These are phyloP conservation scores for Diplodia scrobiculata DNA, from an alignment of 2,329 filamentous ascomycete species.

Conservation along the genomic window DNA sequence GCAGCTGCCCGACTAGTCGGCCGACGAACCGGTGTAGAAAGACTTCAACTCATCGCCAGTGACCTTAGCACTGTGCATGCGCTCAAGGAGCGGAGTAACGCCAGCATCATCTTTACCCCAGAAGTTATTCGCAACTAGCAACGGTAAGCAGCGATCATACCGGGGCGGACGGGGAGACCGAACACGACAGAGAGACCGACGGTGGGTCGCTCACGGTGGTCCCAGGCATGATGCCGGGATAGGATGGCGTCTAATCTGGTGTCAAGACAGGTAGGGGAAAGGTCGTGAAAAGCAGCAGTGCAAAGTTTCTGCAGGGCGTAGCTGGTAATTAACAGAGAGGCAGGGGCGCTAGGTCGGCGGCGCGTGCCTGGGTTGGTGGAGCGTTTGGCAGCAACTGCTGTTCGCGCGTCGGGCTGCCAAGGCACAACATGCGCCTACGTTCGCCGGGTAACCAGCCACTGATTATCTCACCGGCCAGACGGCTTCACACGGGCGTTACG, in stretches of 20 bases:
- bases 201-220: constrained; percentile 61
- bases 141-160: constrained; percentile 38
- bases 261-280: background rate
- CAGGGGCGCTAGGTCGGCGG: constrained; percentile 16
- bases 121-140: constrained; percentile 93
- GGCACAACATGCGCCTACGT: constrained; percentile 22
- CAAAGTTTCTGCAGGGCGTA: constrained; percentile 12
- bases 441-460: constrained; percentile 24
- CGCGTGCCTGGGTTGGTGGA: constrained; percentile 24
- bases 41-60: constrained; percentile 90
- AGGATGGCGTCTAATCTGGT: background rate
- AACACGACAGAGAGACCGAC: constrained; percentile 69
- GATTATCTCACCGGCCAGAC: too few species aligned
- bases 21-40: constrained; percentile 75
- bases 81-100: constrained; percentile 84
- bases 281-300: background rate
- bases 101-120: constrained; percentile 99
- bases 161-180: constrained; percentile 35
- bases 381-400: constrained; percentile 15
- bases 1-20: background rate
- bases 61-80: constrained; percentile 91
- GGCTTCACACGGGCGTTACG: too few species aligned
- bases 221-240: constrained; percentile 58
- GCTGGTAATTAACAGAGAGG: constrained; percentile 25
- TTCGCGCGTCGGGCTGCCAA: constrained; percentile 2